Percentiles rank a stretch among this genome's conserved stretches.
phyloP scores from a whole-genome alignment of 2,329 filamentous ascomycete species.

The Ambrosiella xylebori region DNA sequence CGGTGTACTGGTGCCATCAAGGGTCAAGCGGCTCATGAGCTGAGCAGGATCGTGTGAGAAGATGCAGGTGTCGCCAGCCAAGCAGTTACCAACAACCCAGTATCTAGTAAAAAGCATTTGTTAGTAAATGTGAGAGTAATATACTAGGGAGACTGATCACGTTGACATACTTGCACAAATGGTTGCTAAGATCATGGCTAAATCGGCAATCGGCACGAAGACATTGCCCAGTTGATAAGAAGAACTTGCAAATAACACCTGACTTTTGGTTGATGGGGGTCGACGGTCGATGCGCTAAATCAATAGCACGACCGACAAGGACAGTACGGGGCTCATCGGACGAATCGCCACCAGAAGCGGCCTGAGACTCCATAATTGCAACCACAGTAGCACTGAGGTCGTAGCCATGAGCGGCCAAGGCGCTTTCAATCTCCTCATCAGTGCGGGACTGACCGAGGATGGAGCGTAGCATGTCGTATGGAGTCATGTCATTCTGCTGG shows the following conservation, averaged over 20 bases:
- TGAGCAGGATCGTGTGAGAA: conserved; percentile 92
- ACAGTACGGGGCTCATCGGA: conserved; percentile 45
- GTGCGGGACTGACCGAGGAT: conserved; percentile 77
- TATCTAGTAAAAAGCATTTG: conserved; percentile 38
- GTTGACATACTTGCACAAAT: conserved; percentile 82
- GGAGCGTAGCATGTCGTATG: conserved; percentile 92
- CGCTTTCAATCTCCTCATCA: conserved; percentile 88
- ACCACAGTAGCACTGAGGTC: conserved; percentile 85
- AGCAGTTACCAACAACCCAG: conserved; percentile 88
- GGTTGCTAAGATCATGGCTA: conserved; percentile 87
- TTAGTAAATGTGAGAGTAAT: background rate
- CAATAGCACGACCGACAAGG: conserved; percentile 80
- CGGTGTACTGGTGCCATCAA: conserved; percentile 49
- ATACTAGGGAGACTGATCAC: background rate
- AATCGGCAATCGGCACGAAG: conserved; percentile 91
- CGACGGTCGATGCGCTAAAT: conserved; percentile 52
- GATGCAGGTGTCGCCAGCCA: conserved; percentile 84
- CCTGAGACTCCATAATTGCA: conserved; percentile 58
- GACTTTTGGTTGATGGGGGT: conserved; percentile 68
- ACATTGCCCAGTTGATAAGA: conserved; percentile 87
- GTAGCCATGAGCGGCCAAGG: conserved; percentile 75
- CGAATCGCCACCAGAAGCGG: conserved; percentile 22
- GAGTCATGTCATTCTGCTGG: conserved; percentile 79
- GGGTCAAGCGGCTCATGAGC: conserved; percentile 61
- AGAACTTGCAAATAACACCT: conserved; percentile 92